These are phyloP conservation scores for Hordeum vulgare DNA, from an alignment of 176 grass and related monocot genomes.

Conservation along the genomic window MorexV3_pseudomolecules_assembly NC_058523.1:504333011-504333510, in stretches of 20 bases:
- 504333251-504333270: background rate
- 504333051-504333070: no score
- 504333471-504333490: no score
- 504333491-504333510: no score
- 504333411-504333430: background rate
- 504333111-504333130: conserved; percentile 10
- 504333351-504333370: background rate
- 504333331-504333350: background rate
- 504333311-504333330: conserved; percentile 32
- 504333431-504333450: no score
- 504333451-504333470: no score
- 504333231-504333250: conserved; percentile 9
- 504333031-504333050: no score
- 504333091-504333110: background rate
- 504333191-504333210: background rate
- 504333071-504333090: background rate
- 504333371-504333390: background rate
- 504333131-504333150: background rate
- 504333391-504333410: background rate
- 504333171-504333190: conserved; percentile 6
- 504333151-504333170: background rate
- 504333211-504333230: background rate
- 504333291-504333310: conserved; percentile 12
- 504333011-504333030: no score
- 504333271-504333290: conserved; percentile 21